A percentile compares a stretch with the other conserved stretches of the same genome.
These are phyloP conservation scores for Paspalum notatum DNA, from an alignment of 176 grass and related monocot species.

Conservation along the genomic window DNA sequence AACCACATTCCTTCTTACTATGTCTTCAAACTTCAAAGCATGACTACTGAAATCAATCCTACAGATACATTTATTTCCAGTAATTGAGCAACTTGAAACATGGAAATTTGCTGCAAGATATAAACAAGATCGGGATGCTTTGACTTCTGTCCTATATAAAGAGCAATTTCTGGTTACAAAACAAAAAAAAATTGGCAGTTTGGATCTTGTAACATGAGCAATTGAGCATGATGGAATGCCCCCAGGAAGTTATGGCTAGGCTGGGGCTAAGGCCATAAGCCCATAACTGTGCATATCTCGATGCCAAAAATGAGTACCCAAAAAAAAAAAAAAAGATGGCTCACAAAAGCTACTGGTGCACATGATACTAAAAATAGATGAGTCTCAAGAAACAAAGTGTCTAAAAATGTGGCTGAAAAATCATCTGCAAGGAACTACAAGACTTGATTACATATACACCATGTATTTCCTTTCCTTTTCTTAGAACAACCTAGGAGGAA, in stretches of 20 bases:
- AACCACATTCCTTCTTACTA: neutral
- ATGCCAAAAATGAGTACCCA: neutral
- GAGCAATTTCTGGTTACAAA: neutral
- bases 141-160: neutral
- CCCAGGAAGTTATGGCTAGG: neutral
- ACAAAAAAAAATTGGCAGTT: neutral
- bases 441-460: neutral
- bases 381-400: neutral
- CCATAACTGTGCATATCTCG: neutral
- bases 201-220: conserved; percentile 8
- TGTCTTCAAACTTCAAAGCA: neutral
- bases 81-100: neutral
- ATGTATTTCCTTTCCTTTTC: neutral
- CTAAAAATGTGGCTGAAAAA: neutral
- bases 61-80: neutral
- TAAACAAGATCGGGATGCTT: neutral
- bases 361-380: neutral
- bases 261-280: neutral
- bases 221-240: neutral
- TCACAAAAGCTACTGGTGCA: neutral
- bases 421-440: neutral
- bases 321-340: conserved; percentile 8
- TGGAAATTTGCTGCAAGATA: neutral
- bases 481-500: too few species aligned
- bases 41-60: neutral